Percentiles rank a stretch among this genome's conserved stretches.
Evolutionary conservation across 1,139 yeast species (phyloP).

Genomic region (Hansenula anomala): DNA sequence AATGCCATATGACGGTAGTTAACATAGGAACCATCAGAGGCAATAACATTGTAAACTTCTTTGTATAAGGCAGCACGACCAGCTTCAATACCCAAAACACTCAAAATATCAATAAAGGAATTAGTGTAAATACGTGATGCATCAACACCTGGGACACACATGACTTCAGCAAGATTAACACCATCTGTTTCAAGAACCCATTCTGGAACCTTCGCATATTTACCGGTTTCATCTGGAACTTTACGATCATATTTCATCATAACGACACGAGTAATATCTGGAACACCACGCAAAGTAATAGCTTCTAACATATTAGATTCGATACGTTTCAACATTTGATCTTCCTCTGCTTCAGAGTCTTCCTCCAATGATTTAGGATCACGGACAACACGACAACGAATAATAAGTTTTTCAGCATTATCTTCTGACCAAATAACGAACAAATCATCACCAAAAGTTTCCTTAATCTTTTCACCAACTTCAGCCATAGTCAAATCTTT

Average conservation of each 20-base stretch:
- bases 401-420: constrained; percentile 92
- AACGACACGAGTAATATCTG: constrained; percentile 80
- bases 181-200: constrained; percentile 99
- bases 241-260: constrained; percentile 87
- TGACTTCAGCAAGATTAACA: constrained; percentile 90
- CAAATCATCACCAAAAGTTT: constrained; percentile 89
- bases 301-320: constrained; percentile 96
- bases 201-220: constrained; percentile 82
- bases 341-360: constrained; percentile 95
- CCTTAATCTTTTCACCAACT: constrained; percentile 94
- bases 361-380: constrained; percentile 93
- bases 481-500: constrained; percentile 97
- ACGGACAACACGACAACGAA: constrained; percentile 98
- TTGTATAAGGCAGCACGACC: constrained; percentile 91
- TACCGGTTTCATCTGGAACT: constrained; percentile 79
- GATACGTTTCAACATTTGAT: constrained; percentile 89
- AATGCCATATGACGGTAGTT: constrained; percentile 98
- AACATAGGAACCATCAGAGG: constrained; percentile 98
- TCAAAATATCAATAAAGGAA: constrained; percentile 91
- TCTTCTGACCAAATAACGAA: constrained; percentile 99
- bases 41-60: constrained; percentile 95
- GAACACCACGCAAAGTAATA: constrained; percentile 92
- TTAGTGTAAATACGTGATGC: constrained; percentile 86
- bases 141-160: constrained; percentile 94
- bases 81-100: constrained; percentile 97